A percentile compares a stretch with the other conserved stretches of the same genome.
These are phyloP conservation scores for Zelopaecilomyces penicillatus DNA, from an alignment of 2,329 filamentous ascomycete species.

Conservation along the genomic window DNA sequence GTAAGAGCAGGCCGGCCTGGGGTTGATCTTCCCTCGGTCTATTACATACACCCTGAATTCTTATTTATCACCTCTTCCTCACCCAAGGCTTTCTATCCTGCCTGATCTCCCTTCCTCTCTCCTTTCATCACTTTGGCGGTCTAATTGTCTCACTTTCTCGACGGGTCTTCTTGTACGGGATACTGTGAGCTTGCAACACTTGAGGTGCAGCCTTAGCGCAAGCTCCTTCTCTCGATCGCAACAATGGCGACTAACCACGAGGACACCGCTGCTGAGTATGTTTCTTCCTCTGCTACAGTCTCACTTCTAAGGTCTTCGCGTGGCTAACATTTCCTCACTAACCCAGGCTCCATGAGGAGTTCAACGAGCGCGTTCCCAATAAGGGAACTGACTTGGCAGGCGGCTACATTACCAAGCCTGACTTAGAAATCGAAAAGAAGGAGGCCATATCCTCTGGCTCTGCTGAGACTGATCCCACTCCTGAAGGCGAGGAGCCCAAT, in stretches of 20 bases:
- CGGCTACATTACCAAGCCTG: conserved; percentile 5
- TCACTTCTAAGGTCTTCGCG: background rate
- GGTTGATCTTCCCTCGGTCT: no score
- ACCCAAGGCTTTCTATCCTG: background rate
- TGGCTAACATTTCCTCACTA: background rate
- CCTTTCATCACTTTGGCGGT: no score
- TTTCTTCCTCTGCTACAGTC: background rate
- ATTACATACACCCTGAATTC: no score
- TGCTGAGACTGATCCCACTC: conserved; percentile 14
- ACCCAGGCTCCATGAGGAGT: conserved; percentile 7
- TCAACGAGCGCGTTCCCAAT: conserved; percentile 5
- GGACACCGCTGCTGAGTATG: conserved; percentile 8
- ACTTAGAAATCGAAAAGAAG: conserved; percentile 8
- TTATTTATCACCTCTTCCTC: background rate
- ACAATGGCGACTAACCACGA: conserved; percentile 9
- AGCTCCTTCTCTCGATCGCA: background rate
- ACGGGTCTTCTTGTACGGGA: no score
- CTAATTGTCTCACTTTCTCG: no score
- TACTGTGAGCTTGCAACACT: no score
- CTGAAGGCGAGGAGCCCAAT: conserved; percentile 44
- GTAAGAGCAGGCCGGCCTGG: no score
- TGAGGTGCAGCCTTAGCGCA: background rate
- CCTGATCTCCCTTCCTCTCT: background rate
- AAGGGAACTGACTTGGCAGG: conserved; percentile 5
- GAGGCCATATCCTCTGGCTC: conserved; percentile 1